phyloP scores from a whole-genome alignment of 139 green algal genomes.

The Protoeuglena noctilucae region DNA sequence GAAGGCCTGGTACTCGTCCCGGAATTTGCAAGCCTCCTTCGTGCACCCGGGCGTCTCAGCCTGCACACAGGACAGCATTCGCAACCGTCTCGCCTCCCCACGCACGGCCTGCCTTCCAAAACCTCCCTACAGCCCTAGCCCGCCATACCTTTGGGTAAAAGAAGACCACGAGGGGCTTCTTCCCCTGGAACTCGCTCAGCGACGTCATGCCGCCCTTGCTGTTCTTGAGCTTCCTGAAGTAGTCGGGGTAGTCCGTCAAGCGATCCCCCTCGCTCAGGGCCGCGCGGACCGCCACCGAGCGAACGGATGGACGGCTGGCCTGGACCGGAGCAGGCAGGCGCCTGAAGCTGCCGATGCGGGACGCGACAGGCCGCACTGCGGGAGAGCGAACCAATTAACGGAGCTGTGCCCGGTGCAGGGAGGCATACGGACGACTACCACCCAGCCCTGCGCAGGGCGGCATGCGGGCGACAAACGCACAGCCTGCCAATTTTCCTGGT shows the following conservation, averaged over 20 bases:
- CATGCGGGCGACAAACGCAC: too few species aligned
- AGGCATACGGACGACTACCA: too few species aligned
- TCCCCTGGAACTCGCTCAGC: slow-evolving; percentile 28
- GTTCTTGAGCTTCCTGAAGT: slow-evolving; percentile 27
- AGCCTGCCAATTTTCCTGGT: too few species aligned
- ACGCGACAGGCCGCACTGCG: too few species aligned
- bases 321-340: too few species aligned
- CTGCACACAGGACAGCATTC: too few species aligned
- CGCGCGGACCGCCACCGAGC: slow-evolving; percentile 4
- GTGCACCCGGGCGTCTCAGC: slow-evolving; percentile 38
- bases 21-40: slow-evolving; percentile 39
- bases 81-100: too few species aligned
- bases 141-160: slow-evolving; percentile 45
- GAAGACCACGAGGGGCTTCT: slow-evolving; percentile 29
- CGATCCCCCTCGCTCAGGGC: slow-evolving; percentile 28
- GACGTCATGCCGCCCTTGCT: slow-evolving; percentile 18
- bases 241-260: slow-evolving; percentile 25
- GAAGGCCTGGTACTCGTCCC: slow-evolving; percentile 35
- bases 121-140: background rate
- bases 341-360: too few species aligned
- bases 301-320: background rate
- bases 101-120: too few species aligned
- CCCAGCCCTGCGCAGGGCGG: too few species aligned
- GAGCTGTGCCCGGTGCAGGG: too few species aligned
- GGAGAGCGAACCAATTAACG: too few species aligned